Conservation (phyloP, 2,329 filamentous ascomycete genomes). For the Penicillium brevicompactum region DNA sequence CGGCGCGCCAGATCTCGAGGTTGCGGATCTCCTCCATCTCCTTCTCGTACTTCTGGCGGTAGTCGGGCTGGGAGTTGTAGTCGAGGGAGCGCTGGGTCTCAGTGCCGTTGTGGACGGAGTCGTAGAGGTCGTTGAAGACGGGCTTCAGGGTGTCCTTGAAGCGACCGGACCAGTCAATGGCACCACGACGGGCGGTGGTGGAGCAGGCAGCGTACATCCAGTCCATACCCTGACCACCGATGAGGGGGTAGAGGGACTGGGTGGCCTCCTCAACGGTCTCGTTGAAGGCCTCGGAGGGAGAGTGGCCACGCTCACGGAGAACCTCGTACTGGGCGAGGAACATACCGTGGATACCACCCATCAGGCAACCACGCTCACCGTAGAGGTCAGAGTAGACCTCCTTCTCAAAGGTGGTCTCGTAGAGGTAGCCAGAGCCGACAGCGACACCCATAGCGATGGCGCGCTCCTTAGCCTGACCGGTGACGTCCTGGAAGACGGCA, state of each 20-base stretch:
- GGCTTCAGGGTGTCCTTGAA: constrained; percentile 99
- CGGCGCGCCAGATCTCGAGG: constrained; percentile 98
- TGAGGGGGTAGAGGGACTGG: constrained; percentile 95
- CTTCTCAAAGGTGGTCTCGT: constrained; percentile 99
- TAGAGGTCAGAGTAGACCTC: constrained; percentile 99
- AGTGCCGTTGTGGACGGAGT: constrained; percentile 83
- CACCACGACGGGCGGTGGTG: constrained; percentile 95
- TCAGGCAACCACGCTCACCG: constrained; percentile 99
- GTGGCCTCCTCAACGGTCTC: constrained; percentile 99
- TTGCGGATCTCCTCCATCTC: constrained; percentile 99
- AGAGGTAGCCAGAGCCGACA: constrained; percentile 96
- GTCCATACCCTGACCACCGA: constrained; percentile 98
- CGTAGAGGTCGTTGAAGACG: constrained; percentile 96
- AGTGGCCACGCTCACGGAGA: constrained; percentile 97
- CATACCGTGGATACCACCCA: constrained; percentile 99
- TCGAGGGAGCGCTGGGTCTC: constrained; percentile 97
- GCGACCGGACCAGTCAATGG: constrained; percentile 95
- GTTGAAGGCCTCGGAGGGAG: constrained; percentile 98
- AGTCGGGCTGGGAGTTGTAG: constrained; percentile 94
- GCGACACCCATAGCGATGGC: constrained; percentile 95
- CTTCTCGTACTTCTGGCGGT: constrained; percentile 94
- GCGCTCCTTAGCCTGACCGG: constrained; percentile 97
- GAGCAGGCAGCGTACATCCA: constrained; percentile 99
- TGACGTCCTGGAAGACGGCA: constrained; percentile 97
- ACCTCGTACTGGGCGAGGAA: constrained; percentile 99